These are phyloP conservation scores for Cyanodermella asteris DNA, from an alignment of 2,329 filamentous ascomycete species.

Conservation along the genomic window DNA sequence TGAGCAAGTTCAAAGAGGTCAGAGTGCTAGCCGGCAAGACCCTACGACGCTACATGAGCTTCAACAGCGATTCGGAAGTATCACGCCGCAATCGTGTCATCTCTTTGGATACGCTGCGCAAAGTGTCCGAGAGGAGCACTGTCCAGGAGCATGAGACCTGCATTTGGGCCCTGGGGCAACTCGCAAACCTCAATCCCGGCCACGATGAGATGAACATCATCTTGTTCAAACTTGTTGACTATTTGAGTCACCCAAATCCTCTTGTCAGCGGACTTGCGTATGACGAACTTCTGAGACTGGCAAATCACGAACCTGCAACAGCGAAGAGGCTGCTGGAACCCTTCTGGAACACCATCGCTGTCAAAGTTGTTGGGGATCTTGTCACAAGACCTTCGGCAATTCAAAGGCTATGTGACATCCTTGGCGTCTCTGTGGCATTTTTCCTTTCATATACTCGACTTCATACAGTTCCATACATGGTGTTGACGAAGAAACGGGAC, in stretches of 20 bases:
- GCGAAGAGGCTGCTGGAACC: slow-evolving; percentile 54
- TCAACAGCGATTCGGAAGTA: too few relatives aligned
- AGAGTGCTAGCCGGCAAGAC: too few relatives aligned
- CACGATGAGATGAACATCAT: slow-evolving; percentile 76
- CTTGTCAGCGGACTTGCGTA: slow-evolving; percentile 65
- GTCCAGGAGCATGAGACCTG: slow-evolving; percentile 58
- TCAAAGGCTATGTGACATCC: slow-evolving; percentile 56
- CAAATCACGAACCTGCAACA: slow-evolving; percentile 39
- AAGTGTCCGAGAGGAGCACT: slow-evolving; percentile 46
- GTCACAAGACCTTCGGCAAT: slow-evolving; percentile 60
- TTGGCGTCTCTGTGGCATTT: slow-evolving; percentile 52
- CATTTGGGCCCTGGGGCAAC: slow-evolving; percentile 66
- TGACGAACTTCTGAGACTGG: slow-evolving; percentile 57
- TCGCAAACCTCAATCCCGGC: slow-evolving; percentile 43
- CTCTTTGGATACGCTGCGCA: slow-evolving; percentile 48
- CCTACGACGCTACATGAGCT: too few relatives aligned
- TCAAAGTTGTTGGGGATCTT: slow-evolving; percentile 64
- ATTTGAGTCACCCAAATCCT: slow-evolving; percentile 62
- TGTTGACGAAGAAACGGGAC: slow-evolving; percentile 55
- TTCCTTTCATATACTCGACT: slow-evolving; percentile 57
- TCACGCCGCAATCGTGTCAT: slow-evolving; percentile 49
- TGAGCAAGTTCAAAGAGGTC: too few relatives aligned
- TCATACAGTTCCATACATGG: slow-evolving; percentile 67
- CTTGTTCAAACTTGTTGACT: slow-evolving; percentile 63
- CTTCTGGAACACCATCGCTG: slow-evolving; percentile 73